Conservation (phyloP, 108 stramenopile genomes). For the Skeletonema potamos region DNA sequence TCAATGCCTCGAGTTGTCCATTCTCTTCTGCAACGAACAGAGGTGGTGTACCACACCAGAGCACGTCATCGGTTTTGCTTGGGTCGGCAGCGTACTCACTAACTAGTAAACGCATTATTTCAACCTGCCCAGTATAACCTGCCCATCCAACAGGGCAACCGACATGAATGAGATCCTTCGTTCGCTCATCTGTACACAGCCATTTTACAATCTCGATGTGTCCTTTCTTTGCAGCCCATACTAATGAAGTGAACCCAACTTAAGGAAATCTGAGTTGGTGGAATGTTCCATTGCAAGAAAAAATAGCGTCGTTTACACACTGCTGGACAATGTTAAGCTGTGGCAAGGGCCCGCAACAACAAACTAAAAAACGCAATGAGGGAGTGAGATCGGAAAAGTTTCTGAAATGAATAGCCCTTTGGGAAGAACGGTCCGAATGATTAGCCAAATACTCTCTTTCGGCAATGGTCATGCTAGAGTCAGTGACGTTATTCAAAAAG, state of each 20-base stretch:
- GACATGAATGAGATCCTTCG: slow-evolving; percentile 4
- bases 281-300: background rate
- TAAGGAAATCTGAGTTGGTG: background rate
- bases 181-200: slow-evolving; percentile 25
- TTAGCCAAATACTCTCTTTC: background rate
- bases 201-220: slow-evolving; percentile 19
- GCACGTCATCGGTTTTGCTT: slow-evolving; percentile 7
- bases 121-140: slow-evolving; percentile 24
- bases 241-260: slow-evolving; percentile 16
- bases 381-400: slow-evolving; percentile 10
- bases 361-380: slow-evolving; percentile 7
- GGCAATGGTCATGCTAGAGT: background rate
- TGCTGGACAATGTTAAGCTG: slow-evolving; percentile 4
- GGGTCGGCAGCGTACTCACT: slow-evolving; percentile 24
- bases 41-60: slow-evolving; percentile 16
- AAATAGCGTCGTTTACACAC: slow-evolving; percentile 2
- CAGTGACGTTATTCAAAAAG: background rate
- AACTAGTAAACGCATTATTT: slow-evolving; percentile 16
- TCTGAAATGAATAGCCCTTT: background rate
- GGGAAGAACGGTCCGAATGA: background rate
- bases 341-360: slow-evolving; percentile 20
- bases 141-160: slow-evolving; percentile 29
- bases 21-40: slow-evolving; percentile 16
- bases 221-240: slow-evolving; percentile 32
- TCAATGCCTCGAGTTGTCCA: slow-evolving; percentile 22